phyloP scores from a whole-genome alignment of 83 land plant species.

The Isoetes engelmannii region DNA sequence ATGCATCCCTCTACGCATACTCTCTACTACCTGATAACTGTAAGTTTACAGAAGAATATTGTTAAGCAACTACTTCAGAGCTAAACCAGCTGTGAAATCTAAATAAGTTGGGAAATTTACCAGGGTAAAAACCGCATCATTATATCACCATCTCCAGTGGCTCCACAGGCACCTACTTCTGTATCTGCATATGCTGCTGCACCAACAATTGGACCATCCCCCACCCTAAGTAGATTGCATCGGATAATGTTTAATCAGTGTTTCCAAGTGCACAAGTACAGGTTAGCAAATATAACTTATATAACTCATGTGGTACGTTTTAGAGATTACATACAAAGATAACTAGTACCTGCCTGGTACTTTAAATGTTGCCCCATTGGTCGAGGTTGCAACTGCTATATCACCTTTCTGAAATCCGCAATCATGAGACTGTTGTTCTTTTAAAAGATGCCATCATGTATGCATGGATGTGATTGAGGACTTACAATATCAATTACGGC shows the following conservation, averaged over 20 bases:
- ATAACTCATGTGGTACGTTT: background rate
- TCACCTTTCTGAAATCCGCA: conserved; percentile 44
- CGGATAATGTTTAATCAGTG: background rate
- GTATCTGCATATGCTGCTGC: conserved; percentile 92
- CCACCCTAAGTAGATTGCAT: conserved; percentile 45
- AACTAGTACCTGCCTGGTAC: conserved; percentile 80
- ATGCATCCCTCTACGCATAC: conserved; percentile 88
- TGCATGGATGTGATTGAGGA: background rate
- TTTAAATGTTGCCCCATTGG: conserved; percentile 94
- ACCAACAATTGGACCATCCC: conserved; percentile 95
- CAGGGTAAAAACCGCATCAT: conserved; percentile 99
- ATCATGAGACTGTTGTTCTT: background rate
- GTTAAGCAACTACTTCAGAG: background rate
- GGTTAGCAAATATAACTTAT: background rate
- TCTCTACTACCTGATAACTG: conserved; percentile 96
- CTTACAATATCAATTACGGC: conserved; percentile 83
- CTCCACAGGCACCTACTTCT: conserved; percentile 98
- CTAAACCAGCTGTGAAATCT: no score
- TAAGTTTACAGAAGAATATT: conserved; percentile 8
- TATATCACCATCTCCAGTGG: conserved; percentile 97
- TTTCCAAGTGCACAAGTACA: background rate
- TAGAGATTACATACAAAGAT: no score
- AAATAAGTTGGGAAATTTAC: conserved; percentile 23
- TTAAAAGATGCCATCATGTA: background rate
- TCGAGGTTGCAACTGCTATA: conserved; percentile 93